Percentiles rank a stretch among this genome's conserved stretches.
Conservation (phyloP, 352 stramenopile species). For the Phytophthora agathidicida region DNA sequence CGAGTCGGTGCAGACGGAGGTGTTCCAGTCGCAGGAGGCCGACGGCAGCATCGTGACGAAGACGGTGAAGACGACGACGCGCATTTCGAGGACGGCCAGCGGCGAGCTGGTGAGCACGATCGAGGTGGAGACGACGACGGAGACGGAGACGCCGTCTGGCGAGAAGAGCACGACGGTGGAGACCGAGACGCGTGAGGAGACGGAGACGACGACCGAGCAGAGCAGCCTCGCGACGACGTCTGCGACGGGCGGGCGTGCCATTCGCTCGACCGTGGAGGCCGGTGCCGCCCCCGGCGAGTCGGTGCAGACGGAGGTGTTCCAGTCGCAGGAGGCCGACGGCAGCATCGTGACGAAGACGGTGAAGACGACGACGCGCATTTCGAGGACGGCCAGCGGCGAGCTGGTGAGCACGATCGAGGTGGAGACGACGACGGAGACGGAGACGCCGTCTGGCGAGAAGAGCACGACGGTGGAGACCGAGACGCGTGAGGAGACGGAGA, state of each 20-base stretch:
- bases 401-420: conserved; percentile 16
- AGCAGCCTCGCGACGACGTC: conserved; percentile 6
- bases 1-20: conserved; percentile 21
- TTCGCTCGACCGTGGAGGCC: not conserved
- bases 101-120: conserved; percentile 17
- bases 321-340: conserved; percentile 8
- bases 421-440: conserved; percentile 18
- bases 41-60: conserved; percentile 23
- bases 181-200: conserved; percentile 9
- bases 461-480: conserved; percentile 9
- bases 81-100: conserved; percentile 8
- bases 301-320: conserved; percentile 15
- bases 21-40: conserved; percentile 16
- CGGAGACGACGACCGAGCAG: conserved; percentile 8
- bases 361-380: conserved; percentile 5
- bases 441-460: conserved; percentile 3
- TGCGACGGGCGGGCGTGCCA: not conserved
- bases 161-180: conserved; percentile 14
- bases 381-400: conserved; percentile 6
- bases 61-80: conserved; percentile 12
- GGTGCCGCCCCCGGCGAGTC: conserved; percentile 6
- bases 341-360: conserved; percentile 21
- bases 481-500: conserved; percentile 9
- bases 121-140: conserved; percentile 17
- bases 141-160: conserved; percentile 9